Conservation (phyloP, 2,329 filamentous ascomycete species). For the Colletotrichum abscissum region DNA sequence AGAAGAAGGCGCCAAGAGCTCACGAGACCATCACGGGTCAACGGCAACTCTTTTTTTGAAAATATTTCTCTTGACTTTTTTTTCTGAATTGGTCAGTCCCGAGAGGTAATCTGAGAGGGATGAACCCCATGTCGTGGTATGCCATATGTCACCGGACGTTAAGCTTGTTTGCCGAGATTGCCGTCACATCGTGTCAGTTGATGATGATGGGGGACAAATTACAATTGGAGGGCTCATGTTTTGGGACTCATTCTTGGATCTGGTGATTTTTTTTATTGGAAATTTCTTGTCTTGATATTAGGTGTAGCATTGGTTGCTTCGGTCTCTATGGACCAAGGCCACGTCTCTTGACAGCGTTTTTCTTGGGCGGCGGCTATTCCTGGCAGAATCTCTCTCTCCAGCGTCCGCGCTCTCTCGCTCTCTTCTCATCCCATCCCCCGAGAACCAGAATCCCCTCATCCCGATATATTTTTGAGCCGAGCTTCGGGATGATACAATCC, state of each 20-base stretch:
- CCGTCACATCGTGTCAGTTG: neutral
- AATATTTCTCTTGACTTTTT: neutral
- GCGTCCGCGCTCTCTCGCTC: neutral
- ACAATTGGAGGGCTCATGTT: too few species aligned
- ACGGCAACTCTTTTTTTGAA: neutral
- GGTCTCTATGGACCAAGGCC: conserved; percentile 12
- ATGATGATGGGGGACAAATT: neutral
- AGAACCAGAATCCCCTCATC: neutral
- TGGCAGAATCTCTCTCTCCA: conserved; percentile 4
- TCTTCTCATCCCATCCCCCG: neutral
- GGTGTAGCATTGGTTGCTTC: conserved; percentile 27
- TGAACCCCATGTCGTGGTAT: neutral
- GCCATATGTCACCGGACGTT: neutral
- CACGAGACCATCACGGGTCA: neutral
- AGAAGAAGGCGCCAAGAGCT: neutral
- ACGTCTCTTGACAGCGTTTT: conserved; percentile 20
- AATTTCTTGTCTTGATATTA: conserved; percentile 25
- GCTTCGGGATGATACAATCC: conserved; percentile 32
- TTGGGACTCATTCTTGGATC: neutral
- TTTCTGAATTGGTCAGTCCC: neutral
- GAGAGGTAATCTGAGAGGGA: neutral
- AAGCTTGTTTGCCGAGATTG: conserved; percentile 12
- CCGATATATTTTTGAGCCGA: conserved; percentile 15
- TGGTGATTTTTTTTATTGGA: neutral
- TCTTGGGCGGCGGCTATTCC: neutral